Percentiles rank a stretch among this genome's conserved stretches.
These are phyloP conservation scores for Symbiodinium pilosum DNA, from an alignment of 73 alveolate species.

Conservation along the genomic window DNA sequence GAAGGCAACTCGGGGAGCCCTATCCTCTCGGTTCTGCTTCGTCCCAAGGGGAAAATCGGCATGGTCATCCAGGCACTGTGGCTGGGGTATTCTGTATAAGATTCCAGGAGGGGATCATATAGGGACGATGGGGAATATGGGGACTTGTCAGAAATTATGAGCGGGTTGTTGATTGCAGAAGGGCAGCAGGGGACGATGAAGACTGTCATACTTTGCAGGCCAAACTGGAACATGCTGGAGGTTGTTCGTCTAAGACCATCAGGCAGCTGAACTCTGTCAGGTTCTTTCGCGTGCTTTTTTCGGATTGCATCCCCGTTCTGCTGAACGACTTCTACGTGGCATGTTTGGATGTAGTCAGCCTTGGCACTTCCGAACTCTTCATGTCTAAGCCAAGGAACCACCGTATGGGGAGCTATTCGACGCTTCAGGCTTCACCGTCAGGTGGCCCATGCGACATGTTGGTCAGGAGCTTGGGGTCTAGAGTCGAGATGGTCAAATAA, in stretches of 20 bases:
- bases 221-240: too few relatives aligned
- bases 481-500: background rate
- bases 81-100: too few relatives aligned
- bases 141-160: too few relatives aligned
- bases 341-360: background rate
- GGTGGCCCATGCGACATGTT: constrained; percentile 61
- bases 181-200: too few relatives aligned
- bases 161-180: too few relatives aligned
- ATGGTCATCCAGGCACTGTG: constrained; percentile 65
- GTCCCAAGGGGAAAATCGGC: constrained; percentile 93
- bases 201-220: too few relatives aligned
- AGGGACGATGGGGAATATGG: too few relatives aligned
- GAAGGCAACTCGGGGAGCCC: constrained; percentile 43
- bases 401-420: constrained; percentile 60
- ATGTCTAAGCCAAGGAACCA: background rate
- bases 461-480: background rate
- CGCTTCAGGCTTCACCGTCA: constrained; percentile 26
- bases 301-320: constrained; percentile 61
- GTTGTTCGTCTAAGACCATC: too few relatives aligned
- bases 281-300: constrained; percentile 47
- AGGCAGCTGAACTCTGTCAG: background rate
- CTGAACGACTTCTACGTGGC: constrained; percentile 51
- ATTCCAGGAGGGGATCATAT: too few relatives aligned
- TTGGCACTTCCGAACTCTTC: too few relatives aligned
- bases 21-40: constrained; percentile 72